A percentile compares a stretch with the other conserved stretches of the same genome.
phyloP scores from a whole-genome alignment of 1,139 yeast genomes.

The Geotrichum histeridarum region DNA sequence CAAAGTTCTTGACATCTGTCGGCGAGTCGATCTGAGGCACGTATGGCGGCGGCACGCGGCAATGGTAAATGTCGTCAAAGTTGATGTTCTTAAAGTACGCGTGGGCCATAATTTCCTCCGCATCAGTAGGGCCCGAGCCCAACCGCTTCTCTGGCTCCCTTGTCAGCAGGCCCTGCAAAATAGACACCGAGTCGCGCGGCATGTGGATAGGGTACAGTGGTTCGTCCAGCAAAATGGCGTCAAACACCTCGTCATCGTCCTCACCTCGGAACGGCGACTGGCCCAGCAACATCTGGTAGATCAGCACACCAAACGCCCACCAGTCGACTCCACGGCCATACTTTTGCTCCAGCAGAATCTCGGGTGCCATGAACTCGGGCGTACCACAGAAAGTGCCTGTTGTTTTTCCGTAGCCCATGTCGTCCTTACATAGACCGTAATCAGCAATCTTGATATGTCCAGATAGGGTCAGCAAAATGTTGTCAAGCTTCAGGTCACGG shows the following conservation, averaged over 20 bases:
- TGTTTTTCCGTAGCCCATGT: constrained; percentile 86
- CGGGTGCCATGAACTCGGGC: constrained; percentile 99
- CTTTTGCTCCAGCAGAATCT: constrained; percentile 84
- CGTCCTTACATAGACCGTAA: constrained; percentile 93
- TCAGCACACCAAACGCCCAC: constrained; percentile 98
- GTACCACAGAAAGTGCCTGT: constrained; percentile 98
- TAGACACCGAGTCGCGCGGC: constrained; percentile 95
- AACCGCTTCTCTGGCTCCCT: constrained; percentile 81
- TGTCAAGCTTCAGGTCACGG: constrained; percentile 93
- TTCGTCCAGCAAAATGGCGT: constrained; percentile 95
- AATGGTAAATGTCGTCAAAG: constrained; percentile 75
- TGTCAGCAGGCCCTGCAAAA: constrained; percentile 81
- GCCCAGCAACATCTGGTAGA: constrained; percentile 92
- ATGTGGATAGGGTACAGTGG: constrained; percentile 96
- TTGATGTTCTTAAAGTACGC: constrained; percentile 86
- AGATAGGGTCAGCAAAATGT: constrained; percentile 75
- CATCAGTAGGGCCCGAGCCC: constrained; percentile 85
- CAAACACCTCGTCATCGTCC: constrained; percentile 96
- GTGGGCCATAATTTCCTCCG: constrained; percentile 89
- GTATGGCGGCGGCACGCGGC: constrained; percentile 64
- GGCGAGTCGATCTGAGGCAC: constrained; percentile 77
- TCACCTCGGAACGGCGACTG: constrained; percentile 98
- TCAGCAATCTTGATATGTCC: constrained; percentile 98
- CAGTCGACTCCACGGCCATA: constrained; percentile 95
- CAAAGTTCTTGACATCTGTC: constrained; percentile 89